phyloP scores from a whole-genome alignment of 2,329 filamentous ascomycete species.

The Fusarium chaquense region DNA sequence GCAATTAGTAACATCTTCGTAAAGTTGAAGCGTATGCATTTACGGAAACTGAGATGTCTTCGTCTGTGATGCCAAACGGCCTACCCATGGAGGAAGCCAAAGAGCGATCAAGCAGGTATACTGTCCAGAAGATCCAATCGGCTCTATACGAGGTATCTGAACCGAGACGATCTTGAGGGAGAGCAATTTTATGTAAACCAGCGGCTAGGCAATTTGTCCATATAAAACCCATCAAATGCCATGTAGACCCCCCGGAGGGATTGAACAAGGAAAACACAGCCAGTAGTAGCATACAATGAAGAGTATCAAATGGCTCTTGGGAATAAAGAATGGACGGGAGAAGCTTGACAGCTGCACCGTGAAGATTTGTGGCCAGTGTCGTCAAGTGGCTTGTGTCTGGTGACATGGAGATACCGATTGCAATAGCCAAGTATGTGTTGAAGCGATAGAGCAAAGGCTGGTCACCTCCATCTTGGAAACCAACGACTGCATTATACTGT shows the following conservation, averaged over 20 bases:
- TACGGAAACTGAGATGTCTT: conserved; percentile 7
- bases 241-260: conserved; percentile 9
- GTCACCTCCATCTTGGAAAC: not conserved
- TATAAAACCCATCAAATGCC: conserved; percentile 20
- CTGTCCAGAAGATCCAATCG: conserved; percentile 26
- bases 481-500: conserved; percentile 9
- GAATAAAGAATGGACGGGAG: not conserved
- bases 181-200: conserved; percentile 1
- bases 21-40: not conserved
- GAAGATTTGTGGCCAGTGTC: not conserved
- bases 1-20: rapidly evolving
- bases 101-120: conserved; percentile 21
- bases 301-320: conserved; percentile 1
- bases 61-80: conserved; percentile 8
- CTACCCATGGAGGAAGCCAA: conserved; percentile 6
- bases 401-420: conserved; percentile 26
- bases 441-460: not conserved
- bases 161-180: not conserved
- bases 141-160: not conserved
- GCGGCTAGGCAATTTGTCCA: conserved; percentile 28
- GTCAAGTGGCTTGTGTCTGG: not conserved
- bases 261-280: conserved; percentile 17
- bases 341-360: conserved; percentile 12
- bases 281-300: conserved; percentile 26
- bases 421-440: conserved; percentile 12